phyloP scores from a whole-genome alignment of 768 basidiomycete species.

The Xerocomellus dryophilus region DNA sequence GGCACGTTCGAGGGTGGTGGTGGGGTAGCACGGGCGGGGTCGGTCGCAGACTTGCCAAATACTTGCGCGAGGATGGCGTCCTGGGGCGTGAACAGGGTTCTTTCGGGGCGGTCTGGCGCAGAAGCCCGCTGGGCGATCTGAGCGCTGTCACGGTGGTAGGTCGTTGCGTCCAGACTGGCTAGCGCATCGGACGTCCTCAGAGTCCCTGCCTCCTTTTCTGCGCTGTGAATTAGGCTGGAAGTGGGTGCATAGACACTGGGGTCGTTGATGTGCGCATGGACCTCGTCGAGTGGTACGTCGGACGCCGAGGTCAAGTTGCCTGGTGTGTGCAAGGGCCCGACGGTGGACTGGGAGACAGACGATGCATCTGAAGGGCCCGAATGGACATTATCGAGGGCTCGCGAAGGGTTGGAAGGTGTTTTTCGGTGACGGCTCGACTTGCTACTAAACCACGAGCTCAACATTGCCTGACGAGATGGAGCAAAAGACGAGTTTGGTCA shows the following conservation, averaged over 20 bases:
- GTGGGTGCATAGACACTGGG: constrained; percentile 21
- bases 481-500: constrained; percentile 5
- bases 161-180: constrained; percentile 4
- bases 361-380: constrained; percentile 10
- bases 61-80: constrained; percentile 57
- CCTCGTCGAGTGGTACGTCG: constrained; percentile 21
- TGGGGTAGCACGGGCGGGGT: neutral
- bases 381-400: neutral
- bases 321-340: constrained; percentile 12
- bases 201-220: constrained; percentile 9
- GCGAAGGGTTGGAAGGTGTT: neutral
- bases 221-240: constrained; percentile 16
- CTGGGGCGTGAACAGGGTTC: constrained; percentile 49
- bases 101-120: neutral
- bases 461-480: constrained; percentile 14
- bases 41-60: constrained; percentile 12
- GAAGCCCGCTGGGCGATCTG: neutral
- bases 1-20: constrained; percentile 1
- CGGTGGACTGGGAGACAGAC: constrained; percentile 17
- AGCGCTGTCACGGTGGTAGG: neutral
- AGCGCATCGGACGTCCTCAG: constrained; percentile 10
- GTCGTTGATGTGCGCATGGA: constrained; percentile 25
- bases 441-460: constrained; percentile 32
- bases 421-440: constrained; percentile 25
- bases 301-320: constrained; percentile 18